Percentiles rank a stretch among this genome's conserved stretches.
Conservation (phyloP, 768 basidiomycete species). For the Galerina sulciceps region DNA sequence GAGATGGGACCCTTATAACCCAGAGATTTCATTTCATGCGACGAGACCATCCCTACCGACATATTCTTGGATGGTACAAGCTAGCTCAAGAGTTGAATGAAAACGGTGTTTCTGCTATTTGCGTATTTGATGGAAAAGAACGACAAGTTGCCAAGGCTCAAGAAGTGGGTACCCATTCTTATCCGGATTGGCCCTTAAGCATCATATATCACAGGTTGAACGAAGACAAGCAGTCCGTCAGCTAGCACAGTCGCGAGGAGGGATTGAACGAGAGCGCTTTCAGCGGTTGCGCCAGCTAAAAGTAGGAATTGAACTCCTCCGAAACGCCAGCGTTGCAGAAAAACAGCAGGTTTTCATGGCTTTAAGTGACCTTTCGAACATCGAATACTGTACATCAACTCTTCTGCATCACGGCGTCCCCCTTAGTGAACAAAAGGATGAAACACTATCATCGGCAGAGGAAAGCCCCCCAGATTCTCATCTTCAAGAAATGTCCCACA, state of each 20-base stretch:
- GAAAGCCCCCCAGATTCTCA: neutral
- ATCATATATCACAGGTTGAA: slow-evolving; percentile 43
- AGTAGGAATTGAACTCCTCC: slow-evolving; percentile 41
- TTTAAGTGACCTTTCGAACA: slow-evolving; percentile 4
- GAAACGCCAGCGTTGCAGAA: slow-evolving; percentile 28
- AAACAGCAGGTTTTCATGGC: slow-evolving; percentile 12
- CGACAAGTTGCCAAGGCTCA: slow-evolving; percentile 69
- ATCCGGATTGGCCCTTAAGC: neutral
- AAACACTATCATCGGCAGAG: neutral
- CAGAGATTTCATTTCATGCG: slow-evolving; percentile 80
- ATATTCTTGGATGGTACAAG: slow-evolving; percentile 81
- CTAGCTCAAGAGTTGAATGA: slow-evolving; percentile 66
- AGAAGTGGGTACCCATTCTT: slow-evolving; percentile 52
- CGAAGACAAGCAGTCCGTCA: slow-evolving; percentile 57
- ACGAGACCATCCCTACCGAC: slow-evolving; percentile 64
- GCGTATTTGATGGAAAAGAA: slow-evolving; percentile 80
- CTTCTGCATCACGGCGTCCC: neutral
- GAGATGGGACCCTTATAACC: slow-evolving; percentile 87
- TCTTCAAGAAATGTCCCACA: neutral
- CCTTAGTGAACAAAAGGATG: neutral
- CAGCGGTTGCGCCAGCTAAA: slow-evolving; percentile 52
- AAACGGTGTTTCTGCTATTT: slow-evolving; percentile 61
- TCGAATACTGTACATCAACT: neutral
- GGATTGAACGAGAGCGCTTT: slow-evolving; percentile 62
- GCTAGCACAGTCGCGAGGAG: slow-evolving; percentile 53